Base-by-base conservation (phyloP, 441 rosid genomes). In the Gossypium gossypioides region DNA sequence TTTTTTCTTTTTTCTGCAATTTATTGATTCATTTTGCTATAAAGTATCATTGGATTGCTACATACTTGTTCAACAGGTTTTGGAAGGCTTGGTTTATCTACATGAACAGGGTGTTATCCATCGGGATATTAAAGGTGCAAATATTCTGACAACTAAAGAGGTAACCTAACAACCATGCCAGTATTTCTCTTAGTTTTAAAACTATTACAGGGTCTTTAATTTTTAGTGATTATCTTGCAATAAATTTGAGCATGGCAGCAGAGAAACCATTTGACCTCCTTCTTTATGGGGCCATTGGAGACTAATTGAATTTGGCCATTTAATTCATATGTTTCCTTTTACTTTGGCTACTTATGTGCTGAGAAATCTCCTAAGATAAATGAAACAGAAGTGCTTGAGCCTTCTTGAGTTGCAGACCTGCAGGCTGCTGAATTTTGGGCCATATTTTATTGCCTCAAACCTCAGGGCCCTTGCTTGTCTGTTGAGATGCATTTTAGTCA, bases 51-150 rank as follows among this genome's bases (percentile, higher is more conserved):
- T 52, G 55, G 72, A 46, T 68, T 78, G 67, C 78, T 77, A 72
- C 71, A 81, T 50, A 71, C 37, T 37, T 59, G 62, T 75, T 77
- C 27, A 50, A 21, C 73, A 96, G 99, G 99, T 96, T 72, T 81
- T 96, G 88, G 99, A 96, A 85, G 99, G 99, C 72, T 78, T 96
- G 81, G 99, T 90, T 72, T 96, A 93, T 87, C 86, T 96, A 48
- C 99, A 96, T 40, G 99, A 96, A 78, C 99, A 96, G 74, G 98
- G 99, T 66, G 98, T 96, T 73, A 96, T 96, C 70, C 99, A 96
- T 83, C 91, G 99, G 62, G 99, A 96, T 88, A 96, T 96, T 79
- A 96, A 96, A 81, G 99, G 99, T 69, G 99, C 99, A 76, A 96
- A 93, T 81, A 96, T 96, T 74, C 84, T 96, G 86, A 91, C 97